A percentile compares a stretch with the other conserved stretches of the same genome.
Evolutionary conservation across 805 yeast species (phyloP).

Genomic region (Monosporozyma servazzii): DNA sequence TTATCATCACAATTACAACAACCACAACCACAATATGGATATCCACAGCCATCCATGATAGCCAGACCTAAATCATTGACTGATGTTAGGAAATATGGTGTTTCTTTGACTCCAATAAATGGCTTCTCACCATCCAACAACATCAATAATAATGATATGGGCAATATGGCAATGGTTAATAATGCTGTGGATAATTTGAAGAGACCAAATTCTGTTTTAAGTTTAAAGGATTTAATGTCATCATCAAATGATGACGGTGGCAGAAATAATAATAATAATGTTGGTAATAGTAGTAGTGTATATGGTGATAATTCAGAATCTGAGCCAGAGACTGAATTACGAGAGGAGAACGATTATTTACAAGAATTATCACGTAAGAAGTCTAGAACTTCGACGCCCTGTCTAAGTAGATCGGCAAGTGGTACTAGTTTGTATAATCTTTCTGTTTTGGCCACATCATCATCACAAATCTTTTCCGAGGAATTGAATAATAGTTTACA

Average conservation of each 20-base stretch:
- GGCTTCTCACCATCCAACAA: neutral
- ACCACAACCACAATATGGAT: neutral
- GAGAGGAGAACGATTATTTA: slow-evolving; percentile 13
- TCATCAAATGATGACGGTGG: slow-evolving; percentile 15
- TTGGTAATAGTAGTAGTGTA: slow-evolving; percentile 2
- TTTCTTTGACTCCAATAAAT: neutral
- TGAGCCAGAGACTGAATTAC: slow-evolving; percentile 4
- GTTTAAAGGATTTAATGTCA: slow-evolving; percentile 13
- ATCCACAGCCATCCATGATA: slow-evolving; percentile 1
- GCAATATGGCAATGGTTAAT: neutral
- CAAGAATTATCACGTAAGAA: slow-evolving; percentile 20
- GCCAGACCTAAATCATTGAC: slow-evolving; percentile 23
- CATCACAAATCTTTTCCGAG: slow-evolving; percentile 7
- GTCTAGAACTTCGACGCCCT: slow-evolving; percentile 24
- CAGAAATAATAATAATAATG: slow-evolving; percentile 3
- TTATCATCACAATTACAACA: neutral
- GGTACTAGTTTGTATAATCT: slow-evolving; percentile 10
- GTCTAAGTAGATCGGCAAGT: slow-evolving; percentile 22
- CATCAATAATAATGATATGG: neutral
- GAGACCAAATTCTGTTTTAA: slow-evolving; percentile 21
- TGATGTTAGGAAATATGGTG: slow-evolving; percentile 8
- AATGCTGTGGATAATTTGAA: slow-evolving; percentile 6
- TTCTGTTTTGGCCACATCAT: slow-evolving; percentile 1
- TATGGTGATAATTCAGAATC: neutral
- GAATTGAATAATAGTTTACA: slow-evolving; percentile 17